Evolutionary conservation across 75 land plant genomes (phyloP).

Genomic region (Sequoia sempervirens): DNA sequence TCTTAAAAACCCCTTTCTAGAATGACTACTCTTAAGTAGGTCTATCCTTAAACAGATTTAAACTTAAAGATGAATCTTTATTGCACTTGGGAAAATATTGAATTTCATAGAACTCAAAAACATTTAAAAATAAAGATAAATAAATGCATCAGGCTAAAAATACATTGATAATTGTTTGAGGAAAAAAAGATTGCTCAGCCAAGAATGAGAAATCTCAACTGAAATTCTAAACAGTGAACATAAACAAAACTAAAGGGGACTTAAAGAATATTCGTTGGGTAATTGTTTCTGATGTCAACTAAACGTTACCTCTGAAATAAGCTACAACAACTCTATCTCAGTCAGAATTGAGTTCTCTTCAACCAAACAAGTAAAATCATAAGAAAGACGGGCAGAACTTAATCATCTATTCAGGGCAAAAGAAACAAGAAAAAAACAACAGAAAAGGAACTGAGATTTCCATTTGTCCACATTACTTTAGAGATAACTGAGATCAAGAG

Average conservation of each 20-base stretch:
- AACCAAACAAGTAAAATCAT: neutral
- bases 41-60: neutral
- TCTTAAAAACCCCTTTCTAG: neutral
- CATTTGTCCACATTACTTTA: neutral
- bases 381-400: neutral
- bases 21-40: neutral
- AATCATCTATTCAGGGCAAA: neutral
- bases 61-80: neutral
- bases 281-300: neutral
- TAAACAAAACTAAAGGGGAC: neutral
- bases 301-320: neutral
- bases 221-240: neutral
- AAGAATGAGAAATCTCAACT: neutral
- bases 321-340: neutral
- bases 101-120: neutral
- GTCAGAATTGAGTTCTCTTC: neutral
- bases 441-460: neutral
- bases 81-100: neutral
- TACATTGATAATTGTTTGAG: neutral
- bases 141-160: neutral
- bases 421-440: neutral
- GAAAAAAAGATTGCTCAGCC: neutral
- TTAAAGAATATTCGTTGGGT: neutral
- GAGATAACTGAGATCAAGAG: neutral
- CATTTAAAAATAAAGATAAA: neutral